These are phyloP conservation scores for Rhodomyrtus tomentosa DNA, from an alignment of 345 rosid species.

Conservation along the genomic window DNA sequence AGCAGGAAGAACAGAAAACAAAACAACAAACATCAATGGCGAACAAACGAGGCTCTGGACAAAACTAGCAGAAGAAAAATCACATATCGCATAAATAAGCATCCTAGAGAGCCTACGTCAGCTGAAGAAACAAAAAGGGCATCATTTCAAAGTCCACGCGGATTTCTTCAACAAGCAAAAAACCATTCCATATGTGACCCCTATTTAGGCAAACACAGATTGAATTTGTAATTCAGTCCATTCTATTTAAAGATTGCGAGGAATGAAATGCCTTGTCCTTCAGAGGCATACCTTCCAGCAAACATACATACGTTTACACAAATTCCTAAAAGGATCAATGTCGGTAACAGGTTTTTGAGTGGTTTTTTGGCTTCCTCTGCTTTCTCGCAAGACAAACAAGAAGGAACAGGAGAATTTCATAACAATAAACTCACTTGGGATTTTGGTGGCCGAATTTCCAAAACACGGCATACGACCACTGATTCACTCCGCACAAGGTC, in stretches of 20 bases:
- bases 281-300: background rate
- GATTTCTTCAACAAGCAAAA: background rate
- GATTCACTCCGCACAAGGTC: constrained; percentile 56
- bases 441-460: constrained; percentile 95
- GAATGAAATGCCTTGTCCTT: background rate
- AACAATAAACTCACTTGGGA: constrained; percentile 44
- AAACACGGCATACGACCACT: constrained; percentile 86
- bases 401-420: background rate
- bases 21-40: background rate
- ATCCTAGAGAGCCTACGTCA: background rate
- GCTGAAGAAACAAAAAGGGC: background rate
- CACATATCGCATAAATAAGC: background rate
- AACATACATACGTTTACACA: background rate
- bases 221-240: background rate
- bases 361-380: background rate
- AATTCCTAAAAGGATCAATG: background rate
- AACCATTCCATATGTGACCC: background rate
- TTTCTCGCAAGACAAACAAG: background rate
- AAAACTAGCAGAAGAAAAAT: background rate
- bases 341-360: background rate
- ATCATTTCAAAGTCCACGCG: background rate
- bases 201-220: background rate
- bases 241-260: background rate
- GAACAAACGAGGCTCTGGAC: background rate
- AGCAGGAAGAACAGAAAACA: background rate